These are phyloP conservation scores for Cordyceps militaris DNA, from an alignment of 2,329 filamentous ascomycete genomes.

Conservation along the genomic window DNA sequence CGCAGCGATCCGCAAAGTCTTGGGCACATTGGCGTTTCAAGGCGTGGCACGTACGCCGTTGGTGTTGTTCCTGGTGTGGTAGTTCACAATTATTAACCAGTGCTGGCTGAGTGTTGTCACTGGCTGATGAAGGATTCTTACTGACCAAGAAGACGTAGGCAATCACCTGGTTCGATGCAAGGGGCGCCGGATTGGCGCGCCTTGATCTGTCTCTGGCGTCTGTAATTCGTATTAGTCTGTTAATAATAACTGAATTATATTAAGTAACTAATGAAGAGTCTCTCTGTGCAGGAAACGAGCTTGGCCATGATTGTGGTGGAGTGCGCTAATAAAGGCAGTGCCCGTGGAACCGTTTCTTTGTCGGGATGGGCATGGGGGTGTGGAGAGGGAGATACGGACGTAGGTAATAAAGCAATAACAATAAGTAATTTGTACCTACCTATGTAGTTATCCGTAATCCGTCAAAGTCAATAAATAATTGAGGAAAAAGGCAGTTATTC, in stretches of 20 bases:
- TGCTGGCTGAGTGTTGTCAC: background rate
- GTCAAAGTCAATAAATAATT: no score
- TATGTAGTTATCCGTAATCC: no score
- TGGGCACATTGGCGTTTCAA: constrained; percentile 2
- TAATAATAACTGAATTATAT: no score
- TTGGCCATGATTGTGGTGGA: background rate
- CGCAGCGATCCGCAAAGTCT: background rate
- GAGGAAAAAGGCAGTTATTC: no score
- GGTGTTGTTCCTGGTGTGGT: background rate
- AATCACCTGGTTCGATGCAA: background rate
- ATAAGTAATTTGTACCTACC: no score
- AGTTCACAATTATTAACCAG: no score
- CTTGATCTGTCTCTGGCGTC: background rate
- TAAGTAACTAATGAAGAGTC: no score
- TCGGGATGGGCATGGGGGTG: background rate
- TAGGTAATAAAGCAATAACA: background rate
- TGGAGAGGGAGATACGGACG: background rate
- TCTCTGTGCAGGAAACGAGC: no score
- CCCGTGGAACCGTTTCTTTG: background rate
- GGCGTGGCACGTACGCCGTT: background rate
- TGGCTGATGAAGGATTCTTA: no score
- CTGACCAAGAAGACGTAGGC: no score
- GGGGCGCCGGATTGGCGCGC: background rate
- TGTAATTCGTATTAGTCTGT: no score
- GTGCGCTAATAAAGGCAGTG: background rate